Evolutionary conservation across 768 basidiomycete species (phyloP), one percentile per base, ranked within the genome.

Genomic region (Atractiella rhizophila): DNA sequence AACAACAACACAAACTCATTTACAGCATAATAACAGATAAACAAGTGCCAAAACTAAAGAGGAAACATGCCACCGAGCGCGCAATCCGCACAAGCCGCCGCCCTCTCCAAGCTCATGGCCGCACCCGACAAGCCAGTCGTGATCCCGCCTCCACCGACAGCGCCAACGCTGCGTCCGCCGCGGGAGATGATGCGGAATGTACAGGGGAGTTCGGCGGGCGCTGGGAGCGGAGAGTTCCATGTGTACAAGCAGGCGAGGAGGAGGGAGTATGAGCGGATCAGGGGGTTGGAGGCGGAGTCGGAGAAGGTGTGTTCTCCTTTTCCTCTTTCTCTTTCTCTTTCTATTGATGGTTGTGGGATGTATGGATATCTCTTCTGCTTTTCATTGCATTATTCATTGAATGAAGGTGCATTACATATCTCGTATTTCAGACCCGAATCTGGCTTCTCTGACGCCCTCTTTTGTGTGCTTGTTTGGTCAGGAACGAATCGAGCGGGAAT

Each of bases 121-220:
- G 79, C 96, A 51, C 91, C 91, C 1, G 57, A 67, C 6, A 86
- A 83, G 56, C 71, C 74, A 1, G 79, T 74, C 1, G 69, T 69
- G 54, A 62, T 96, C 9, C 82, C 86, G 2, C 53, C 68, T n/a
- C 65, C 77, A 1, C 75, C 76, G 5, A 77, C 79, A 57, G 76
- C 79, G 47, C 85, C 80, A 63, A 66, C 65, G 0, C 64, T 94
- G 24, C 65, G 83, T 16, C 65, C 85, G 1, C 66, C 86, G 8
- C 66, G 80, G 36, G 91, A 66, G 48, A 64, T 63, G 61, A 94
- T 98, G 80, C 94, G 91, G 68, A 96, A 96, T 52, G 88, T 98
- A 6, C 86, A 94, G 59, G 91, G 91, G 0, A 86, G 81, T 13
- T 82, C 80, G 58, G 85, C 91, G 6, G 91, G 88, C 33, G 91